phyloP scores from a whole-genome alignment of 177 flowering plant species.

The Vitis hybrid region DNA sequence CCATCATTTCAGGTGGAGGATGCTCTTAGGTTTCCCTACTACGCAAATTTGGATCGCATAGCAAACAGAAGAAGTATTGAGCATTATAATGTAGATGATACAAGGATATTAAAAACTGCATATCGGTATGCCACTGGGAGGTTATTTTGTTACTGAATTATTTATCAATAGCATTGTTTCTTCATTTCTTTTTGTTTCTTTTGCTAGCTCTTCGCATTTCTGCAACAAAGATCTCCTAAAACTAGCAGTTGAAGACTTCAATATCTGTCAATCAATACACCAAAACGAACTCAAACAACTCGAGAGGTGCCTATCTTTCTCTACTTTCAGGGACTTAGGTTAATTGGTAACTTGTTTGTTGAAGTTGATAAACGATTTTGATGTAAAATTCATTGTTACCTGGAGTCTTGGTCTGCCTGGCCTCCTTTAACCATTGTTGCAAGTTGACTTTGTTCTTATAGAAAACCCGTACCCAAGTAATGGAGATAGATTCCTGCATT shows the following conservation, averaged over 20 bases:
- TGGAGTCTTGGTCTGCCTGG: no score
- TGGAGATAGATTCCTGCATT: not conserved
- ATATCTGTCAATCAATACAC: conserved; percentile 57
- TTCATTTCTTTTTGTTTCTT: conserved; percentile 3
- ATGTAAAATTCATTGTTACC: no score
- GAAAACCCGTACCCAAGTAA: not conserved
- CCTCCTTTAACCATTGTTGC: no score
- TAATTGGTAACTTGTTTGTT: not conserved
- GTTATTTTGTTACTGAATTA: not conserved
- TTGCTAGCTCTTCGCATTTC: conserved; percentile 47
- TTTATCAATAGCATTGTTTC: not conserved
- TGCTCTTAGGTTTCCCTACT: conserved; percentile 53
- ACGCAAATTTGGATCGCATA: conserved; percentile 57
- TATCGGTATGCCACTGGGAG: conserved; percentile 43
- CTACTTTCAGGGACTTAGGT: not conserved
- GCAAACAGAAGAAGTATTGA: conserved; percentile 60
- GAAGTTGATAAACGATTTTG: not conserved
- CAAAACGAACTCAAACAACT: conserved; percentile 65
- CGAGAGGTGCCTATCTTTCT: conserved; percentile 42
- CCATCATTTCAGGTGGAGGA: conserved; percentile 50
- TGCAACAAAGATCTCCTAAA: conserved; percentile 40
- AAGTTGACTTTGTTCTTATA: not conserved
- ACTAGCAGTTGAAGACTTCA: conserved; percentile 81
- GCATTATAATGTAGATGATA: conserved; percentile 29
- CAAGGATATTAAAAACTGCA: conserved; percentile 57